A percentile compares a stretch with the other conserved stretches of the same genome.
Evolutionary conservation across 306 rosid species (phyloP).

Genomic region (Vicia faba): DNA sequence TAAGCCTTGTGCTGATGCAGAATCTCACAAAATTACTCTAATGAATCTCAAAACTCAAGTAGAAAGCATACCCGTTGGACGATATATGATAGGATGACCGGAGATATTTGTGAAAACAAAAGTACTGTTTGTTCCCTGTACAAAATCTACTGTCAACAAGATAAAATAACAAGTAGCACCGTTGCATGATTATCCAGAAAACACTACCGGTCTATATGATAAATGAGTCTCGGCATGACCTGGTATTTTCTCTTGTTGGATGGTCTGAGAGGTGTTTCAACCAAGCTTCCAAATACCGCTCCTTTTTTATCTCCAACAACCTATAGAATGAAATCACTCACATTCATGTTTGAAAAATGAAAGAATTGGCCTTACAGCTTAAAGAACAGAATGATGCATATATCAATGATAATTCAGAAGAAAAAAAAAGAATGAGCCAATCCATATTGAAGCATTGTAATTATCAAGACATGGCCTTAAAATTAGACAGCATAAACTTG

Average conservation of each 20-base stretch:
- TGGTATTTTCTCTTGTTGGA: constrained; percentile 76
- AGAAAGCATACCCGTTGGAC: constrained; percentile 74
- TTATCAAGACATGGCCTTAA: constrained; percentile 1
- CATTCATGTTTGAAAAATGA: not conserved
- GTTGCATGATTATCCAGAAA: constrained; percentile 25
- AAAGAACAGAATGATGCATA: too few relatives aligned
- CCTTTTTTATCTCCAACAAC: constrained; percentile 85
- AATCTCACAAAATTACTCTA: constrained; percentile 1
- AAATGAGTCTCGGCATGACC: constrained; percentile 52
- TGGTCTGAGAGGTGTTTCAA: constrained; percentile 86
- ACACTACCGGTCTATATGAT: not conserved
- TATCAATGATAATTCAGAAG: too few relatives aligned
- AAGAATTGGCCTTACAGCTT: too few relatives aligned
- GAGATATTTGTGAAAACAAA: constrained; percentile 76
- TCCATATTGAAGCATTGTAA: constrained; percentile 19
- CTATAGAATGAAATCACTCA: constrained; percentile 46
- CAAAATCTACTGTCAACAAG: constrained; percentile 41
- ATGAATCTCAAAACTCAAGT: not conserved
- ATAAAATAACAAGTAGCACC: constrained; percentile 26
- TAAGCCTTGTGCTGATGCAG: not conserved
- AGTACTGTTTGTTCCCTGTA: constrained; percentile 83
- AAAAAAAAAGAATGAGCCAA: constrained; percentile 24
- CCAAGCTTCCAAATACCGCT: constrained; percentile 91
- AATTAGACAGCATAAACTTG: not conserved
- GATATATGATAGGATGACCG: constrained; percentile 71